phyloP scores from a whole-genome alignment of 345 rosid genomes.

The Hibiscus tridactylites region DNA sequence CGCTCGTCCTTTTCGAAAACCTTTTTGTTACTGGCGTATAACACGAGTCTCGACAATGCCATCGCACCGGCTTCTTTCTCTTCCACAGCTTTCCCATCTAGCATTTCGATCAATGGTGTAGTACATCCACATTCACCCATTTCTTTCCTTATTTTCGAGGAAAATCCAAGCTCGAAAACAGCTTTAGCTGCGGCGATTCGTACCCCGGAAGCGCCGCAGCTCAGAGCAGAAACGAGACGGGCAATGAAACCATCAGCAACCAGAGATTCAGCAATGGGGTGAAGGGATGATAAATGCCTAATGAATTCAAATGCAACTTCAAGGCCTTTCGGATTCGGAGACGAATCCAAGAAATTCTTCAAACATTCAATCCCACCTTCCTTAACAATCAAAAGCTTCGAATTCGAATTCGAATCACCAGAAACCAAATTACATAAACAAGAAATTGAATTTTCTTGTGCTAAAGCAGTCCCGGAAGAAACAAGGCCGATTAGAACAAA shows the following conservation, averaged over 20 bases:
- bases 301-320: slow-evolving; percentile 58
- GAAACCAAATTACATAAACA: slow-evolving; percentile 63
- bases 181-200: slow-evolving; percentile 72
- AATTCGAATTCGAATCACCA: slow-evolving; percentile 30
- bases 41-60: slow-evolving; percentile 49
- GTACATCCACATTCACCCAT: slow-evolving; percentile 62
- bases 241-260: slow-evolving; percentile 52
- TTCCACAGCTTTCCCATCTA: slow-evolving; percentile 77
- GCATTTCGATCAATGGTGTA: slow-evolving; percentile 50
- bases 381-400: slow-evolving; percentile 51
- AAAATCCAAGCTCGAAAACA: slow-evolving; percentile 41
- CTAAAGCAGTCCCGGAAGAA: slow-evolving; percentile 61
- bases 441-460: slow-evolving; percentile 72
- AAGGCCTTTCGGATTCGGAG: slow-evolving; percentile 37
- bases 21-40: slow-evolving; percentile 42
- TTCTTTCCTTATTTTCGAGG: slow-evolving; percentile 54
- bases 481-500: slow-evolving; percentile 50
- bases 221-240: slow-evolving; percentile 43
- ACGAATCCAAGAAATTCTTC: slow-evolving; percentile 75
- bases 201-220: slow-evolving; percentile 55
- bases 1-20: slow-evolving; percentile 47
- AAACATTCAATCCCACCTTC: slow-evolving; percentile 67
- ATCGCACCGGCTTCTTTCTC: slow-evolving; percentile 84
- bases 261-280: slow-evolving; percentile 53
- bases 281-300: slow-evolving; percentile 43